Evolutionary conservation across 305 asterid species (phyloP).

Genomic region (Fraxinus sp.): DNA sequence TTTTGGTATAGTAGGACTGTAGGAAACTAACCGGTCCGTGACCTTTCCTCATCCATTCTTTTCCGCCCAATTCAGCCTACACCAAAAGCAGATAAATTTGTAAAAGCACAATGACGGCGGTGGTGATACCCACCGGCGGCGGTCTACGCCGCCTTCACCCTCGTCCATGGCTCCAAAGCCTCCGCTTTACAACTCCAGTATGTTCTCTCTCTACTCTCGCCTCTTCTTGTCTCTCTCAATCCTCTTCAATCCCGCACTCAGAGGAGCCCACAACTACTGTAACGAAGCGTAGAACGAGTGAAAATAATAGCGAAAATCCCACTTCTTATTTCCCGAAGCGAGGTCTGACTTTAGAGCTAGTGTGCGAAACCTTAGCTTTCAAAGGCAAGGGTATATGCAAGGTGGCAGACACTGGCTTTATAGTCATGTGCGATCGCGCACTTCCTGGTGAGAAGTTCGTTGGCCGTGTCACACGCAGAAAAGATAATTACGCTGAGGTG

Average conservation of each 20-base stretch:
- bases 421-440: conserved; percentile 89
- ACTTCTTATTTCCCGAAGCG: conserved; percentile 68
- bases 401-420: conserved; percentile 73
- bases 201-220: conserved; percentile 35
- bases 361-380: conserved; percentile 80
- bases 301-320: conserved; percentile 6
- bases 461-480: conserved; percentile 81
- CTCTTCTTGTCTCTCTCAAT: conserved; percentile 22
- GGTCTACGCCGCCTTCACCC: conserved; percentile 50
- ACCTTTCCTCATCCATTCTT: conserved; percentile 19
- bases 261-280: conserved; percentile 37
- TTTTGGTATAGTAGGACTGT: neutral
- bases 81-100: conserved; percentile 18
- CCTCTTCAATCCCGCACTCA: conserved; percentile 35
- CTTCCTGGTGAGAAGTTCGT: conserved; percentile 89
- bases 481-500: conserved; percentile 83
- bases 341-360: conserved; percentile 85
- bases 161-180: conserved; percentile 40
- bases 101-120: conserved; percentile 42
- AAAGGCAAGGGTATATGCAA: conserved; percentile 92
- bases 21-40: neutral
- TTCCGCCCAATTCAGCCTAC: conserved; percentile 29
- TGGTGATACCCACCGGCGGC: conserved; percentile 43
- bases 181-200: conserved; percentile 30
- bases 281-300: conserved; percentile 23